Conservation (phyloP, 2,329 filamentous ascomycete species). For the Teratosphaeria gauchensis region DNA sequence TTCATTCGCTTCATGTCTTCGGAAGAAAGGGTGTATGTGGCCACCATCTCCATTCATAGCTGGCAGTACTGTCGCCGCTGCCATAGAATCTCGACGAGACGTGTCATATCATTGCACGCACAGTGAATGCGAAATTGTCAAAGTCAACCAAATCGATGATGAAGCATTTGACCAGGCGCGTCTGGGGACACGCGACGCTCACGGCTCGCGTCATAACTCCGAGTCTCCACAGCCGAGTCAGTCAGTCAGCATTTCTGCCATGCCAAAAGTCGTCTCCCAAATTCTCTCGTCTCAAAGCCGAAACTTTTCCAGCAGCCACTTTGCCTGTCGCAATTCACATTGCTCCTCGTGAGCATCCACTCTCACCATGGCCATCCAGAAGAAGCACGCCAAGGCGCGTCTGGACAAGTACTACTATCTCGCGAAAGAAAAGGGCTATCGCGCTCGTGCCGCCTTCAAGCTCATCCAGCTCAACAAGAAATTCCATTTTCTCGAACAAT, state of each 20-base stretch:
- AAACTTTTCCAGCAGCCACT: background rate
- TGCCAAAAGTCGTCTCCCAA: background rate
- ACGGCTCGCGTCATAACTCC: background rate
- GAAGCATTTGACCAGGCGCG: background rate
- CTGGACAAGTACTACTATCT: conserved; percentile 98
- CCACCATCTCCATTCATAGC: conserved; percentile 17
- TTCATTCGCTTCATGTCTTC: conserved; percentile 8
- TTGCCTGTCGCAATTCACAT: background rate
- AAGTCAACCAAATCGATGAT: background rate
- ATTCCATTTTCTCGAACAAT: conserved; percentile 95
- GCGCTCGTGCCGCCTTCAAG: conserved; percentile 94
- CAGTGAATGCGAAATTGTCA: background rate
- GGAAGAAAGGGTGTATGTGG: conserved; percentile 24
- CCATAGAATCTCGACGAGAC: conserved; percentile 9
- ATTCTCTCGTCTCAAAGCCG: background rate
- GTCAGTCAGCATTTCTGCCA: background rate
- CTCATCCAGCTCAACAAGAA: conserved; percentile 98
- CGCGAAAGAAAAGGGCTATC: conserved; percentile 96
- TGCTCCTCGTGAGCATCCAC: background rate
- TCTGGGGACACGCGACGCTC: background rate
- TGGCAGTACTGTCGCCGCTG: conserved; percentile 10
- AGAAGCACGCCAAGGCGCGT: conserved; percentile 98
- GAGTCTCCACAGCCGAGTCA: background rate
- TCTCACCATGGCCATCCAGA: conserved; percentile 56
- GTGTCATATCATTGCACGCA: background rate